Evolutionary conservation across 2,329 filamentous ascomycete genomes (phyloP).

Genomic region (Verticillium albo-atrum): DNA sequence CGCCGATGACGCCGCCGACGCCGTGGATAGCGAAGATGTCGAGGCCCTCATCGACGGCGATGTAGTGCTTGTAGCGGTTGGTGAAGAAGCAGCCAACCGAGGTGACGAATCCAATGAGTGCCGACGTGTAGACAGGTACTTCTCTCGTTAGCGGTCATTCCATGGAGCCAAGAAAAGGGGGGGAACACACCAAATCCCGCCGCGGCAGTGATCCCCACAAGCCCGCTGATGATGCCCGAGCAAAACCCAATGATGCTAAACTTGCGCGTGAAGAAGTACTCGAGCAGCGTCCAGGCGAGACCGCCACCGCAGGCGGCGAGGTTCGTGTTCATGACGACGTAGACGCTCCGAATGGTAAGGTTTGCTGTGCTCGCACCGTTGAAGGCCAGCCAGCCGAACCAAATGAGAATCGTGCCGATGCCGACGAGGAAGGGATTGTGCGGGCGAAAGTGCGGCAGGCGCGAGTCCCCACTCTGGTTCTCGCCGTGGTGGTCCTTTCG

Average conservation of each 20-base stretch:
- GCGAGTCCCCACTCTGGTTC: conserved; percentile 36
- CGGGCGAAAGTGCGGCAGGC: conserved; percentile 36
- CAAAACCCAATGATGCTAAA: conserved; percentile 46
- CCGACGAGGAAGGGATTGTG: conserved; percentile 62
- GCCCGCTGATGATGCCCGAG: conserved; percentile 49
- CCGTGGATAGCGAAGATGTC: conserved; percentile 59
- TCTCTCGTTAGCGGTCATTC: background rate
- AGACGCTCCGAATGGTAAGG: conserved; percentile 45
- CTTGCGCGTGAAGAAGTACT: conserved; percentile 41
- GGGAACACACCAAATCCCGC: conserved; percentile 38
- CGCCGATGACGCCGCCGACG: conserved; percentile 53
- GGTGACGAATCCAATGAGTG: conserved; percentile 48
- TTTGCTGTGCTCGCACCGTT: conserved; percentile 47
- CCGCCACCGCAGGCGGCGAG: conserved; percentile 50
- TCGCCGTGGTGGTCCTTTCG: conserved; percentile 42
- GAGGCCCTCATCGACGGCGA: conserved; percentile 52
- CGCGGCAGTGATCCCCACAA: conserved; percentile 56
- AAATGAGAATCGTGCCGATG: conserved; percentile 60
- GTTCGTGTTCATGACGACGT: conserved; percentile 56
- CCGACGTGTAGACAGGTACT: conserved; percentile 45
- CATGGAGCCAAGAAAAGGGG: background rate
- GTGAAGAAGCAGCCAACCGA: conserved; percentile 40
- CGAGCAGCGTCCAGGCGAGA: conserved; percentile 48
- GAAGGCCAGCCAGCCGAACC: conserved; percentile 57
- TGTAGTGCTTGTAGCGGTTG: conserved; percentile 44